Conservation (phyloP, 2,329 filamentous ascomycete species). For the Scytalidium sp. region DNA sequence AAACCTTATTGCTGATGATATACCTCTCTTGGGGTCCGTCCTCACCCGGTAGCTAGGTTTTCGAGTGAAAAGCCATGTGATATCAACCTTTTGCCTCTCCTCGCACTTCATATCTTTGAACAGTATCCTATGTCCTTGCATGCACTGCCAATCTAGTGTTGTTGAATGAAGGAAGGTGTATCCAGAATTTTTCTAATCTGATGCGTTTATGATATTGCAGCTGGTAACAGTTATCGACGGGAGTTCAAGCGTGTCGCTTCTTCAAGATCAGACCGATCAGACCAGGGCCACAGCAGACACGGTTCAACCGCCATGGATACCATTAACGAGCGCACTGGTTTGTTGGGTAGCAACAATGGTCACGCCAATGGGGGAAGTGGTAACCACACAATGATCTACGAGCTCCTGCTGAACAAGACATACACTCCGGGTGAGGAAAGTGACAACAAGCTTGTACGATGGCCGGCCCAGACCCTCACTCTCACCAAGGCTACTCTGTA, state of each 20-base stretch:
- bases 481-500: slow-evolving; percentile 29
- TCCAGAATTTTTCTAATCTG: background rate
- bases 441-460: slow-evolving; percentile 22
- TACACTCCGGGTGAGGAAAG: slow-evolving; percentile 26
- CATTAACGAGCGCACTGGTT: slow-evolving; percentile 20
- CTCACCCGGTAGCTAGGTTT: background rate
- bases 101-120: background rate
- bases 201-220: slow-evolving; percentile 10
- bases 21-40: background rate
- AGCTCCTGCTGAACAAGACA: slow-evolving; percentile 20
- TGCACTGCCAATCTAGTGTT: too few relatives aligned
- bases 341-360: slow-evolving; percentile 14
- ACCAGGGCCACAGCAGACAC: background rate
- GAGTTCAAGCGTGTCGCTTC: slow-evolving; percentile 15
- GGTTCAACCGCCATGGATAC: slow-evolving; percentile 9
- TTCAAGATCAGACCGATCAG: slow-evolving; percentile 3
- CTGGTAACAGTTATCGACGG: slow-evolving; percentile 15
- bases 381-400: slow-evolving; percentile 16
- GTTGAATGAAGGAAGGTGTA: too few relatives aligned
- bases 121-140: too few relatives aligned
- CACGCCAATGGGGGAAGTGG: slow-evolving; percentile 13
- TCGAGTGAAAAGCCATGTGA: background rate
- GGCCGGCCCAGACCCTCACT: slow-evolving; percentile 21
- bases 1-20: background rate
- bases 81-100: background rate